Evolutionary conservation across 768 basidiomycete genomes (phyloP).

Genomic region (Russula sp.): DNA sequence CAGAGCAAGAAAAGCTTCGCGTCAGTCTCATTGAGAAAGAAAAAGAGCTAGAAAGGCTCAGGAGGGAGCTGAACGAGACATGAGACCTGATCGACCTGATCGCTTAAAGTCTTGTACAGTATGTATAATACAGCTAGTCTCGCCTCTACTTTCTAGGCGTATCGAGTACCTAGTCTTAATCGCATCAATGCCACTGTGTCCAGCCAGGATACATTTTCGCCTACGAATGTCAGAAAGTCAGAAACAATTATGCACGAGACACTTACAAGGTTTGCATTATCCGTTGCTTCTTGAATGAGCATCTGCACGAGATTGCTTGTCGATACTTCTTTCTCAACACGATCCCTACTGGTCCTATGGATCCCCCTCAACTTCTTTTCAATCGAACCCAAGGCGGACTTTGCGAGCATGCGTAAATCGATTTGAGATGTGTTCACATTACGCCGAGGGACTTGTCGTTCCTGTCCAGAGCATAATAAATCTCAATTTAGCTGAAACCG

Average conservation of each 20-base stretch:
- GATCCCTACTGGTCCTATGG: slow-evolving; percentile 44
- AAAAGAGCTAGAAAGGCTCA: slow-evolving; percentile 69
- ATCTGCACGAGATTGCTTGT: slow-evolving; percentile 88
- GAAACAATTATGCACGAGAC: slow-evolving; percentile 15
- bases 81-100: not conserved
- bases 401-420: slow-evolving; percentile 65
- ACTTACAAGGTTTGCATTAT: slow-evolving; percentile 63
- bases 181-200: slow-evolving; percentile 69
- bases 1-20: slow-evolving; percentile 75
- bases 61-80: slow-evolving; percentile 47
- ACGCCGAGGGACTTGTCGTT: slow-evolving; percentile 25
- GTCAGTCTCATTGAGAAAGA: slow-evolving; percentile 71
- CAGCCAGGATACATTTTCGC: slow-evolving; percentile 90
- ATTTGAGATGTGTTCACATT: slow-evolving; percentile 31
- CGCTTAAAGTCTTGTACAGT: not conserved
- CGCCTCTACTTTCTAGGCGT: not conserved
- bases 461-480: slow-evolving; percentile 20
- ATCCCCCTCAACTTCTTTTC: slow-evolving; percentile 78
- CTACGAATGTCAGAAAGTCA: slow-evolving; percentile 42
- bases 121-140: slow-evolving; percentile 14
- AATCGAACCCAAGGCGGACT: slow-evolving; percentile 75
- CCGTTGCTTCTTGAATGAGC: slow-evolving; percentile 86
- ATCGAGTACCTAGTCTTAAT: not conserved
- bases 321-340: slow-evolving; percentile 49
- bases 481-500: not conserved